Percentiles rank a stretch among this genome's conserved stretches.
Conservation (phyloP, 352 stramenopile genomes). For the Phytophthora crassamura region DNA sequence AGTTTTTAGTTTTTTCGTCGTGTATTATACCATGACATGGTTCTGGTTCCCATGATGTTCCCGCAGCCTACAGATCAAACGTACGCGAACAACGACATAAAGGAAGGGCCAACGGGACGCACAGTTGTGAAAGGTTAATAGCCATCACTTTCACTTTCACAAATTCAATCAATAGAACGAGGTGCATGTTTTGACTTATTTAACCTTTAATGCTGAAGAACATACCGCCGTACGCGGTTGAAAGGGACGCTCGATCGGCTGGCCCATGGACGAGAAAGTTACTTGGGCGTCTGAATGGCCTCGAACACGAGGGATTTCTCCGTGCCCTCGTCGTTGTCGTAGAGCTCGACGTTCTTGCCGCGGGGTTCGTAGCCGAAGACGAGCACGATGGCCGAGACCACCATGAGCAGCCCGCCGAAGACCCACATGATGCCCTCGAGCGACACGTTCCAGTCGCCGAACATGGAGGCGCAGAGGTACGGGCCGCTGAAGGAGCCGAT, state of each 20-base stretch:
- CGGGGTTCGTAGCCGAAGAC: conserved; percentile 75
- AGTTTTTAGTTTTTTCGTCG: no score
- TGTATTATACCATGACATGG: no score
- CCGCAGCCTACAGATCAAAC: no score
- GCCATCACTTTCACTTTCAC: no score
- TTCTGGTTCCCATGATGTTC: no score
- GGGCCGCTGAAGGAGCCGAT: conserved; percentile 71
- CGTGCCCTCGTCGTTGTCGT: conserved; percentile 31
- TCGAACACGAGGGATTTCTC: conserved; percentile 34
- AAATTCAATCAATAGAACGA: conserved; percentile 1
- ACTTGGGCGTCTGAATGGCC: conserved; percentile 36
- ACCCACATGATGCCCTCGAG: conserved; percentile 77
- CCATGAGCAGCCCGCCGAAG: conserved; percentile 66
- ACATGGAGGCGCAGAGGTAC: conserved; percentile 72
- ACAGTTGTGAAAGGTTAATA: no score
- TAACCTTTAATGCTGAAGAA: conserved; percentile 27
- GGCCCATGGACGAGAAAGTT: background rate
- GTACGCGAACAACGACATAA: background rate
- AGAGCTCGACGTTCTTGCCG: conserved; percentile 72
- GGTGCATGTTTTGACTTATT: conserved; percentile 9
- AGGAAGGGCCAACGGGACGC: no score
- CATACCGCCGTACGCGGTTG: conserved; percentile 21
- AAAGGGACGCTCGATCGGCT: background rate
- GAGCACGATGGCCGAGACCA: conserved; percentile 57
- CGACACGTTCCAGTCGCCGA: conserved; percentile 58